Base-by-base conservation (phyloP, 2,329 filamentous ascomycete species). In the Trematosphaeria pertusa region DNA sequence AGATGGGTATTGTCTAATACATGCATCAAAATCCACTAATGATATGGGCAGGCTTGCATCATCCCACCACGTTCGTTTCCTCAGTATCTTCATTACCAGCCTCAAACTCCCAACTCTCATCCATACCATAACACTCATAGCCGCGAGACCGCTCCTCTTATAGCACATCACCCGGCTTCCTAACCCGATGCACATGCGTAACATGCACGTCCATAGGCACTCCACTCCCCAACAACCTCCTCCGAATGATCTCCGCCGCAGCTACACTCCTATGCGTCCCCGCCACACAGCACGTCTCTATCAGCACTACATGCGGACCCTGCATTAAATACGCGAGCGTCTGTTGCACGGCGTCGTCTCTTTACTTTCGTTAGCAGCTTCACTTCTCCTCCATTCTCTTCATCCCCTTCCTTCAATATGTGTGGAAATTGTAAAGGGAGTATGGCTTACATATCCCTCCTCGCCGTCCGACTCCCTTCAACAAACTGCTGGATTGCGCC, bases 221-320 rank as follows among this genome's bases (percentile, higher is more conserved):
- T 3, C 38, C 42, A 35, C 43, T 62, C 53, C 9, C 26, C 22
- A 38, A 54, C 52, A 3, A 64, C 49, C 9, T 53, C 54, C 43
- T 48, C 37, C 40, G 54, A 49, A 68, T 62, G 43, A 48, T 17
- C 54, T 69, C 64, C 20, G 58, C 64, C 43, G 67, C 45, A 10
- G 62, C 50, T 14, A 69, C 65, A 50, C 65, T 69, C 10, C 65
- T 58, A 52, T 69, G 65, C 21, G 65, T 69, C 8, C 65, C 65
- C 3, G 54, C 47, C 20, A 42, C 35, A 43, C 65, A 69, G 32
- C 60, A 62, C 5, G 64, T 28, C 58, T 33, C 56, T 61, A 11
- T 67, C 19, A 14, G 42, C 50, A 2, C 30, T 9, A 9, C 30
- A 22, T 43, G 15, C 18, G 22, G 20, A 5, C 15, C 14, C 8